phyloP scores from a whole-genome alignment of 2,329 filamentous ascomycete species.

The Calonectria multiphialidica region DNA sequence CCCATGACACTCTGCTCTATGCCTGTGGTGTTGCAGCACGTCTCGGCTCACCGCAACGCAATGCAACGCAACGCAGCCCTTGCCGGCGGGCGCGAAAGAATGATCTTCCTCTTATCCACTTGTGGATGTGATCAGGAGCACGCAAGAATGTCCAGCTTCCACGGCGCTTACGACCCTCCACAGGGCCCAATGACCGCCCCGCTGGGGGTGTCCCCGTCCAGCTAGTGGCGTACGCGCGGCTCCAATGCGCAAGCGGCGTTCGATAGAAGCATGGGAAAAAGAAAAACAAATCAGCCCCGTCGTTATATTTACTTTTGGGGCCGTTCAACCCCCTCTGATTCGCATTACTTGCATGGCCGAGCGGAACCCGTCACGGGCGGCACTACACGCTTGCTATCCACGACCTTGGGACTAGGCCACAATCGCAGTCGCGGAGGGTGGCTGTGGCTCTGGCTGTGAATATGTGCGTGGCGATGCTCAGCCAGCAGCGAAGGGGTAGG shows the following conservation, averaged over 20 bases:
- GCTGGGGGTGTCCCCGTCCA: not conserved
- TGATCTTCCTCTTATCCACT: not conserved
- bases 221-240: not conserved
- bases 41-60: conserved; percentile 9
- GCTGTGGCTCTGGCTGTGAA: not conserved
- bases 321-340: not conserved
- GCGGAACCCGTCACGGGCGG: not conserved
- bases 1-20: not conserved
- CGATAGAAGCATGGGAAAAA: conserved; percentile 8
- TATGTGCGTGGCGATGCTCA: not conserved
- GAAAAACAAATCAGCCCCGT: conserved; percentile 5
- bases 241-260: conserved; percentile 1
- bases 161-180: conserved; percentile 21
- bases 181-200: conserved; percentile 17
- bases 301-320: conserved; percentile 1
- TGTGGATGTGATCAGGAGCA: not conserved
- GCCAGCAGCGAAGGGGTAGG: not conserved
- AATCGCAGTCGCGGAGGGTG: not conserved
- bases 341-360: conserved; percentile 1
- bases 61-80: conserved; percentile 3
- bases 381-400: not conserved
- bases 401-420: not conserved
- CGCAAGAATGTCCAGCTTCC: not conserved
- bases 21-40: conserved; percentile 3
- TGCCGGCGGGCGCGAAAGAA: conserved; percentile 7